phyloP scores from a whole-genome alignment of 805 yeast species.

The Geotrichum ghanense region DNA sequence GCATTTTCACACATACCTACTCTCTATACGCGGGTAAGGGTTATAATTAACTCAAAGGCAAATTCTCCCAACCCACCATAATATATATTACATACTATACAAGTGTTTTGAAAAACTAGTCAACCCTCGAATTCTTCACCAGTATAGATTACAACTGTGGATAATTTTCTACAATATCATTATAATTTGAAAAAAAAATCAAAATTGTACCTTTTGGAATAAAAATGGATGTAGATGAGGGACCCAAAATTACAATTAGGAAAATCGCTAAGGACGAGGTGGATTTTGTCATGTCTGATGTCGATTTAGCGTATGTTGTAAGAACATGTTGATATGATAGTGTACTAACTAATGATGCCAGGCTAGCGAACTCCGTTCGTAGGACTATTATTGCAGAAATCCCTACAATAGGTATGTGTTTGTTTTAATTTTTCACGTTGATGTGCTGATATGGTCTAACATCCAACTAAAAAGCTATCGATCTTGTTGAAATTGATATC shows the following conservation, averaged over 20 bases:
- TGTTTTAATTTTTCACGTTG: not conserved
- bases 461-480: constrained; percentile 49
- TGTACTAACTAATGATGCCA: not conserved
- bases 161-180: no score
- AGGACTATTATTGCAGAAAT: constrained; percentile 92
- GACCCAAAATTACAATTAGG: constrained; percentile 82
- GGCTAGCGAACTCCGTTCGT: constrained; percentile 79
- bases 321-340: not conserved
- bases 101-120: no score
- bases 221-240: constrained; percentile 24
- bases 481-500: constrained; percentile 83
- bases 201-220: no score
- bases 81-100: no score
- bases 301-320: constrained; percentile 51
- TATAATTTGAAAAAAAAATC: no score
- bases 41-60: no score
- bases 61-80: no score
- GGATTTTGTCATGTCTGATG: constrained; percentile 78
- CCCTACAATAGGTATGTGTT: constrained; percentile 54
- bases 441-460: not conserved
- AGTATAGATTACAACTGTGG: no score
- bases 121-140: no score
- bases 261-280: constrained; percentile 78
- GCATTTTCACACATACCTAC: no score
- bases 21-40: no score